These are phyloP conservation scores for Colletotrichum trifolii DNA, from an alignment of 2,329 filamentous ascomycete genomes.

Conservation along the genomic window DNA sequence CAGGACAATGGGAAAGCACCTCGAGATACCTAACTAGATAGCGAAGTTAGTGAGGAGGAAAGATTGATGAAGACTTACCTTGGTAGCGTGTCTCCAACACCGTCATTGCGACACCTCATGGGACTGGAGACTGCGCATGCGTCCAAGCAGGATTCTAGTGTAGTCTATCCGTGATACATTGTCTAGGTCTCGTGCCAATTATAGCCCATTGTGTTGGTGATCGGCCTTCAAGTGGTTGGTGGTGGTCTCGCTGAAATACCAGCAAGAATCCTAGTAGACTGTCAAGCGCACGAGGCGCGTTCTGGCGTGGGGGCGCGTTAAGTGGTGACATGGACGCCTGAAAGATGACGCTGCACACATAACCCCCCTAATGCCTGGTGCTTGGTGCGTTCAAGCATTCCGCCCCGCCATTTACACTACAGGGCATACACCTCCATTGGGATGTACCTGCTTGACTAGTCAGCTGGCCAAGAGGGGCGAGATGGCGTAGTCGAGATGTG, in stretches of 20 bases:
- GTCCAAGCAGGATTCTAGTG: too few relatives aligned
- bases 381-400: constrained; percentile 27
- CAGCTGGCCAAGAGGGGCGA: constrained; percentile 3
- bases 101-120: too few relatives aligned
- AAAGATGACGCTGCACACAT: constrained; percentile 6
- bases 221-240: background rate
- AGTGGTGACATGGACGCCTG: constrained; percentile 3
- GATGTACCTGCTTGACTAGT: constrained; percentile 27
- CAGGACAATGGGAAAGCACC: too few relatives aligned
- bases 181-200: too few relatives aligned
- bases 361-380: background rate
- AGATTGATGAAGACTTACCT: too few relatives aligned
- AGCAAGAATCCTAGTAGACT: background rate
- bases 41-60: too few relatives aligned
- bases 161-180: too few relatives aligned
- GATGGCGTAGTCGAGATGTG: constrained; percentile 12
- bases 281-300: constrained; percentile 4
- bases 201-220: background rate
- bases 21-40: too few relatives aligned
- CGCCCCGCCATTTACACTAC: constrained; percentile 22
- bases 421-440: constrained; percentile 1
- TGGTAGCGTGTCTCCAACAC: too few relatives aligned
- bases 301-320: constrained; percentile 27
- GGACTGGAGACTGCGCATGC: too few relatives aligned
- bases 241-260: background rate